Percentiles rank a stretch among this genome's conserved stretches.
Evolutionary conservation across 1,284 basidiomycete species (phyloP).

Genomic region (Malassezia sp.): DNA sequence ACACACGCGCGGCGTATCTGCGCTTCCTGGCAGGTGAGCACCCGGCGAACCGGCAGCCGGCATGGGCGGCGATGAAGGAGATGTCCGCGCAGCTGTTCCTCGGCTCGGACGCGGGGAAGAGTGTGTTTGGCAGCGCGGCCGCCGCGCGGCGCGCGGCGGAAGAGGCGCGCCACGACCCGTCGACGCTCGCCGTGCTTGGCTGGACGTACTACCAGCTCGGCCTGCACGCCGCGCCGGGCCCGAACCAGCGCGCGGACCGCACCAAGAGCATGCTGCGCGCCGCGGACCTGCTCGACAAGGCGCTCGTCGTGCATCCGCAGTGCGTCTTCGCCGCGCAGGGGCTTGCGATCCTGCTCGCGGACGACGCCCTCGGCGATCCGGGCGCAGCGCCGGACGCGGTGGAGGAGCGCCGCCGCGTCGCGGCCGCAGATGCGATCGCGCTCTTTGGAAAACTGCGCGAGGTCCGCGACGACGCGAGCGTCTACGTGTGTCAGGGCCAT

Average conservation of each 20-base stretch:
- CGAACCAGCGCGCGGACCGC: slow-evolving; percentile 28
- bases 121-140: slow-evolving; percentile 26
- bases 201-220: slow-evolving; percentile 45
- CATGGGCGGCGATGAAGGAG: slow-evolving; percentile 41
- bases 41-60: slow-evolving; percentile 28
- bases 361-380: slow-evolving; percentile 36
- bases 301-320: slow-evolving; percentile 26
- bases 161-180: slow-evolving; percentile 33
- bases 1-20: slow-evolving; percentile 38
- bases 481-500: slow-evolving; percentile 44
- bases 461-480: slow-evolving; percentile 39
- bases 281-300: slow-evolving; percentile 43
- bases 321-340: slow-evolving; percentile 44
- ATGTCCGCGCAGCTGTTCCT: slow-evolving; percentile 38
- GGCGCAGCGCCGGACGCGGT: slow-evolving; percentile 18
- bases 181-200: slow-evolving; percentile 33
- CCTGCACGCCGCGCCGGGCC: slow-evolving; percentile 24
- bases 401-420: slow-evolving; percentile 22
- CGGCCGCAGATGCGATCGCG: slow-evolving; percentile 37
- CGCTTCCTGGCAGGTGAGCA: slow-evolving; percentile 43
- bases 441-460: slow-evolving; percentile 42
- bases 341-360: slow-evolving; percentile 39
- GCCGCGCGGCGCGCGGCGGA: slow-evolving; percentile 30
- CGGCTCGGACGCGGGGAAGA: slow-evolving; percentile 19
- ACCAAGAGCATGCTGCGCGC: slow-evolving; percentile 38